phyloP scores from a whole-genome alignment of 257 asterid genomes.

The Solanum gandarillasii region DNA sequence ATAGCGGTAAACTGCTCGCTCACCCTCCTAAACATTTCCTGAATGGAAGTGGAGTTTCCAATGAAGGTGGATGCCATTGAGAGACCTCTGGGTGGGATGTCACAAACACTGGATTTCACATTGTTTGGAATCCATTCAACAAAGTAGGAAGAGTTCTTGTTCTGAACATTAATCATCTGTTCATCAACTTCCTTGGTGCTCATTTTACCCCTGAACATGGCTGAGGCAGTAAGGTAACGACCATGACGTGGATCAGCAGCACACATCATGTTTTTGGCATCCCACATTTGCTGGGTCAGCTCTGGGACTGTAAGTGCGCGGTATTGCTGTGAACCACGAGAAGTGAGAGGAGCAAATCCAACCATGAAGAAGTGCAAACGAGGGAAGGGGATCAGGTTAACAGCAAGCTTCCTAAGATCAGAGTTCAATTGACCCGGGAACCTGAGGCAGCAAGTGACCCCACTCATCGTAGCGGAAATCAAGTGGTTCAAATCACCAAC shows the following conservation, averaged over 20 bases:
- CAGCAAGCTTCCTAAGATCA: constrained; percentile 79
- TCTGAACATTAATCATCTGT: constrained; percentile 80
- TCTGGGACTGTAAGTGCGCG: constrained; percentile 84
- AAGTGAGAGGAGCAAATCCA: constrained; percentile 78
- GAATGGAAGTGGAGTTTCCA: constrained; percentile 82
- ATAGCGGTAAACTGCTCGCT: constrained; percentile 92
- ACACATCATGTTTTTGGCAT: constrained; percentile 91
- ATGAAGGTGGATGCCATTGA: constrained; percentile 85
- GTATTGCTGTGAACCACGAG: constrained; percentile 89
- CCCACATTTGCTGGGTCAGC: constrained; percentile 94
- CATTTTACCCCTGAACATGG: constrained; percentile 92
- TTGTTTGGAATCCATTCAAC: constrained; percentile 94
- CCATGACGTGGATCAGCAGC: constrained; percentile 92
- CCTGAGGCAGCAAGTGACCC: constrained; percentile 89
- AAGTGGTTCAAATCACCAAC: constrained; percentile 87
- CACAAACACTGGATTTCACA: constrained; percentile 85
- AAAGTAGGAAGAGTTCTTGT: constrained; percentile 80
- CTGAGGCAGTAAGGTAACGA: constrained; percentile 84
- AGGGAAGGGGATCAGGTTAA: constrained; percentile 79
- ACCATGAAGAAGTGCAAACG: constrained; percentile 90
- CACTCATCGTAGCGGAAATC: constrained; percentile 87
- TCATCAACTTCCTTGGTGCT: constrained; percentile 88
- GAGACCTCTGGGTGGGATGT: constrained; percentile 81
- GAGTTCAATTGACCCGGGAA: constrained; percentile 89
- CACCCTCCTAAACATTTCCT: constrained; percentile 89